Percentiles rank a stretch among this genome's conserved stretches.
Evolutionary conservation across 2,329 filamentous ascomycete genomes (phyloP).

Genomic region (Fusarium brevicatenulatum): DNA sequence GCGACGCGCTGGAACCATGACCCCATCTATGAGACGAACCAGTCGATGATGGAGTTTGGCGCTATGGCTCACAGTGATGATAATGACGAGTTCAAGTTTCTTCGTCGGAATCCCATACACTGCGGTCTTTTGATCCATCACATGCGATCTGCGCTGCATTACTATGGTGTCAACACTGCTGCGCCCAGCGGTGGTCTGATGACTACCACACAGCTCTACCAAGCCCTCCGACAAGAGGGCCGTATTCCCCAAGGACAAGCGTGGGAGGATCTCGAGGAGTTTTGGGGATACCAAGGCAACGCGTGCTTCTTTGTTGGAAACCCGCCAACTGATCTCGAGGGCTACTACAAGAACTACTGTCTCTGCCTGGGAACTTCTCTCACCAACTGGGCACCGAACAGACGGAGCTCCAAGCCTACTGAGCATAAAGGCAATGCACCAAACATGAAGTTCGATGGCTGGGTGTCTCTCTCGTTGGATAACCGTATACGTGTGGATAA

Average conservation of each 20-base stretch:
- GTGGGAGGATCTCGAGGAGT: constrained; percentile 29
- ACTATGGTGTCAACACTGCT: constrained; percentile 14
- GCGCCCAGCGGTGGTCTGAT: constrained; percentile 29
- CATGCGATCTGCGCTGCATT: constrained; percentile 29
- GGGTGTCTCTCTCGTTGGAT: background rate
- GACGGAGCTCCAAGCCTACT: constrained; percentile 4
- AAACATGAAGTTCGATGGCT: constrained; percentile 28
- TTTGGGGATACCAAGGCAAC: constrained; percentile 32
- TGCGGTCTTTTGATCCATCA: constrained; percentile 37
- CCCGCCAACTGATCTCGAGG: constrained; percentile 25
- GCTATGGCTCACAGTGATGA: background rate
- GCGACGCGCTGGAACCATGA: constrained; percentile 25
- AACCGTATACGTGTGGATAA: background rate
- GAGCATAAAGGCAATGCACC: constrained; percentile 14
- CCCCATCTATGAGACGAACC: constrained; percentile 8
- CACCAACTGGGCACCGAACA: constrained; percentile 32
- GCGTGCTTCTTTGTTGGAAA: constrained; percentile 38
- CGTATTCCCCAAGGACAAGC: background rate
- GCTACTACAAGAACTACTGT: constrained; percentile 38
- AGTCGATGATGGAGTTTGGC: background rate
- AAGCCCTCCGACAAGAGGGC: constrained; percentile 35
- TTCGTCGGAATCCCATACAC: constrained; percentile 34
- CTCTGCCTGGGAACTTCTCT: constrained; percentile 33
- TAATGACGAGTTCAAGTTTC: constrained; percentile 17
- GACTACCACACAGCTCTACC: constrained; percentile 34